A percentile compares a stretch with the other conserved stretches of the same genome.
These are phyloP conservation scores for Nothomitra cinnamomea DNA, from an alignment of 2,329 filamentous ascomycete species.

Conservation along the genomic window DNA sequence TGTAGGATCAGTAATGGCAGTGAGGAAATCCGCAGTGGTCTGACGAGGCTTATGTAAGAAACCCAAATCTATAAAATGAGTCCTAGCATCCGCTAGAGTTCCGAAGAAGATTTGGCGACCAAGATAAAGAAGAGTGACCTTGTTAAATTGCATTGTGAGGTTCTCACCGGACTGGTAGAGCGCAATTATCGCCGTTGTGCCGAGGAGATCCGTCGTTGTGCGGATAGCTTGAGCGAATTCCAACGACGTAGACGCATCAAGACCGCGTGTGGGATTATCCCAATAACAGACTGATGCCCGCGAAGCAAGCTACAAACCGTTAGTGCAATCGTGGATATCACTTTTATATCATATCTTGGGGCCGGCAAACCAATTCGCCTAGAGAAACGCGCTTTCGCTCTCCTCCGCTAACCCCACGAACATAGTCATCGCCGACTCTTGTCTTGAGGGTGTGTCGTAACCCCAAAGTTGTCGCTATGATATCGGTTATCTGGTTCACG, in stretches of 20 bases:
- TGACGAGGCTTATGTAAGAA: constrained; percentile 50
- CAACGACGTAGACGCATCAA: constrained; percentile 50
- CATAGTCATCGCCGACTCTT: constrained; percentile 64
- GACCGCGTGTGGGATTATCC: constrained; percentile 56
- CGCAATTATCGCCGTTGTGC: constrained; percentile 70
- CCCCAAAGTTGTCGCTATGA: constrained; percentile 80
- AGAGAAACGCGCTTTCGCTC: constrained; percentile 71
- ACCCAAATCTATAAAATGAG: constrained; percentile 51
- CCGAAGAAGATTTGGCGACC: constrained; percentile 67
- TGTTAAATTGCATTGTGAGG: constrained; percentile 64
- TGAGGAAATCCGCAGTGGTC: constrained; percentile 53
- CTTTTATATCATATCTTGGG: too few relatives aligned
- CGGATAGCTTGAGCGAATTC: constrained; percentile 54
- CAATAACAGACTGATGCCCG: constrained; percentile 34
- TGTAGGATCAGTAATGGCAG: constrained; percentile 45
- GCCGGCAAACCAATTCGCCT: constrained; percentile 37
- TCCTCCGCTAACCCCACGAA: constrained; percentile 64
- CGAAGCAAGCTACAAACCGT: constrained; percentile 35
- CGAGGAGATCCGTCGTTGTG: constrained; percentile 68
- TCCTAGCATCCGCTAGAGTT: constrained; percentile 37
- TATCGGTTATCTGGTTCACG: constrained; percentile 56
- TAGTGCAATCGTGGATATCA: too few relatives aligned
- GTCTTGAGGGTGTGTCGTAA: constrained; percentile 79
- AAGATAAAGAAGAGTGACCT: constrained; percentile 56
- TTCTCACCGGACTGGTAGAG: constrained; percentile 75